Conservation (phyloP, 305 asterid species). For the Withania somnifera region DNA sequence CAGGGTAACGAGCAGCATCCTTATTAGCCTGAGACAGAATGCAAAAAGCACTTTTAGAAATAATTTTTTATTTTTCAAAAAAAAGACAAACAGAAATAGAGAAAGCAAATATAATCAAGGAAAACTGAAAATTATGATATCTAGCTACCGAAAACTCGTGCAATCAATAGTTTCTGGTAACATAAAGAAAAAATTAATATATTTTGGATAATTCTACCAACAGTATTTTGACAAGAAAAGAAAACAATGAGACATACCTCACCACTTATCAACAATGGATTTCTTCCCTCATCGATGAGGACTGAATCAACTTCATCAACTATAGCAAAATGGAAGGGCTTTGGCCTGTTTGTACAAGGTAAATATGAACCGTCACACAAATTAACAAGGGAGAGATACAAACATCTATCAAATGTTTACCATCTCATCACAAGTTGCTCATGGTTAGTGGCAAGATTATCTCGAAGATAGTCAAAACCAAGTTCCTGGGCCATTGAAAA, state of each 20-base stretch:
- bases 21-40: constrained; percentile 49
- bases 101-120: neutral
- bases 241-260: constrained; percentile 46
- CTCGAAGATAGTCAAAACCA: constrained; percentile 97
- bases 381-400: constrained; percentile 1
- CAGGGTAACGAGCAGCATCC: constrained; percentile 94
- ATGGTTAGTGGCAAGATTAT: constrained; percentile 69
- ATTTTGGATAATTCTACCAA: neutral
- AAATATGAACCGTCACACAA: neutral
- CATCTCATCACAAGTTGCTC: constrained; percentile 95
- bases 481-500: constrained; percentile 61
- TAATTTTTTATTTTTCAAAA: no score
- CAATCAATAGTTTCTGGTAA: neutral
- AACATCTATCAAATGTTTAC: constrained; percentile 26
- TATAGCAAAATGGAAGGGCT: constrained; percentile 94
- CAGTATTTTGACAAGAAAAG: neutral
- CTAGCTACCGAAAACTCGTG: neutral
- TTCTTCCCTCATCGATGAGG: constrained; percentile 96
- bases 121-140: neutral
- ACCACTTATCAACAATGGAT: constrained; percentile 93
- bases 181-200: neutral
- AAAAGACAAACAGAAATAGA: constrained; percentile 3
- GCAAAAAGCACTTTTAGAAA: constrained; percentile 4
- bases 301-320: constrained; percentile 99
- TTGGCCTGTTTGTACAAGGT: constrained; percentile 62